Conservation (phyloP, 73 alveolate species). For the Symbiodinium natans region DNA sequence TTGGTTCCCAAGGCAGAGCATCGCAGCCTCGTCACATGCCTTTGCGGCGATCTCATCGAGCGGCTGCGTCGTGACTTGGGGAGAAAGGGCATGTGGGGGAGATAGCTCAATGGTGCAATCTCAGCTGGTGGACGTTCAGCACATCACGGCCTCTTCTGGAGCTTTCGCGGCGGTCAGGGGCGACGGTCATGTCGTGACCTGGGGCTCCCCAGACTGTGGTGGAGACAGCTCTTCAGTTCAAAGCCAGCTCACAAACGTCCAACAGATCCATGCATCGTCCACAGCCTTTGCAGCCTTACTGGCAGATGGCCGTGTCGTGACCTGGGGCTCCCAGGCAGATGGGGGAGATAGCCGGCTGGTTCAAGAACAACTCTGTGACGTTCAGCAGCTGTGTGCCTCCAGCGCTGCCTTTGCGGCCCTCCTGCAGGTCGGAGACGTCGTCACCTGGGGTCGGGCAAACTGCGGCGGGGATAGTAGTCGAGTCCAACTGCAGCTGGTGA, state of each 20-base stretch:
- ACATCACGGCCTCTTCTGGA: background rate
- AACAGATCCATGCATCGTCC: background rate
- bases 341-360: background rate
- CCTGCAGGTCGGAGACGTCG: background rate
- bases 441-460: background rate
- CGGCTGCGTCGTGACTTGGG: background rate
- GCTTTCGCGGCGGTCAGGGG: background rate
- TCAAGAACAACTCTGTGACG: background rate
- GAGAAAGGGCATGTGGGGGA: background rate
- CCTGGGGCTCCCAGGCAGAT: background rate
- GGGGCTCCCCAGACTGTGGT: background rate
- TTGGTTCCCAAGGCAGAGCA: no score
- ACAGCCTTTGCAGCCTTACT: background rate
- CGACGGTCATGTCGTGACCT: background rate
- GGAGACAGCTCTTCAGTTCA: slow-evolving; percentile 5
- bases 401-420: background rate
- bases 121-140: slow-evolving; percentile 3
- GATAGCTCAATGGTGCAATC: background rate
- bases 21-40: background rate
- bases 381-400: background rate
- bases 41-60: background rate
- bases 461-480: background rate
- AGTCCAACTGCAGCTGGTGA: background rate
- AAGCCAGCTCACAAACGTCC: background rate
- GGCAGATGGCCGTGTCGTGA: slow-evolving; percentile 5